Conservation (phyloP, 352 stramenopile genomes). For the Phytophthora agathidicida region DNA sequence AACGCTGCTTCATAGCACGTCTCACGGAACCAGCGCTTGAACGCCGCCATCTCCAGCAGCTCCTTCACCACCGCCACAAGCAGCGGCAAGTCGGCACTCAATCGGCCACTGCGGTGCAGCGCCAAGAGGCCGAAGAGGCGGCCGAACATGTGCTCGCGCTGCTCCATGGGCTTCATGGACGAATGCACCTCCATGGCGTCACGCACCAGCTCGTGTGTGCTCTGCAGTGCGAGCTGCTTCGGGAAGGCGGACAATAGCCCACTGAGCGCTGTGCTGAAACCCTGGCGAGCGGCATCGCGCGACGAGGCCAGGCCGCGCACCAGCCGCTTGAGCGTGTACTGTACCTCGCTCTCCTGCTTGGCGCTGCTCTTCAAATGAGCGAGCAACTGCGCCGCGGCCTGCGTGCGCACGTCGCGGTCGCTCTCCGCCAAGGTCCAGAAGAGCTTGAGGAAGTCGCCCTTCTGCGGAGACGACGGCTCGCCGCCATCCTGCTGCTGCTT, state of each 20-base stretch:
- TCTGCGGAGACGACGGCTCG: conserved; percentile 26
- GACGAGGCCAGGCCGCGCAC: conserved; percentile 90
- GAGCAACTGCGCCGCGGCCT: conserved; percentile 68
- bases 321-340: conserved; percentile 92
- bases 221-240: conserved; percentile 40
- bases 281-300: conserved; percentile 87
- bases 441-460: conserved; percentile 86
- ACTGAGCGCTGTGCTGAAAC: conserved; percentile 87
- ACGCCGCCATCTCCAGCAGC: conserved; percentile 80
- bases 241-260: conserved; percentile 68
- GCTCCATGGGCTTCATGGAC: conserved; percentile 92
- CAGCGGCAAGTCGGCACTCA: conserved; percentile 48
- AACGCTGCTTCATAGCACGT: conserved; percentile 76
- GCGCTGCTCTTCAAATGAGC: conserved; percentile 42
- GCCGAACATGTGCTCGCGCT: conserved; percentile 93
- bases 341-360: conserved; percentile 56
- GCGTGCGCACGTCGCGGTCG: conserved; percentile 58
- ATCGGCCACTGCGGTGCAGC: conserved; percentile 74
- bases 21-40: conserved; percentile 90
- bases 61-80: conserved; percentile 69
- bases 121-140: conserved; percentile 89
- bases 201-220: conserved; percentile 63
- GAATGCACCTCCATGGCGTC: conserved; percentile 82
- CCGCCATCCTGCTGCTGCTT: conserved; percentile 33
- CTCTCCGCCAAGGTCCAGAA: conserved; percentile 89